Evolutionary conservation across 768 basidiomycete species (phyloP), one percentile per base, ranked within the genome.

Genomic region (Daedaleopsis sinensis): DNA sequence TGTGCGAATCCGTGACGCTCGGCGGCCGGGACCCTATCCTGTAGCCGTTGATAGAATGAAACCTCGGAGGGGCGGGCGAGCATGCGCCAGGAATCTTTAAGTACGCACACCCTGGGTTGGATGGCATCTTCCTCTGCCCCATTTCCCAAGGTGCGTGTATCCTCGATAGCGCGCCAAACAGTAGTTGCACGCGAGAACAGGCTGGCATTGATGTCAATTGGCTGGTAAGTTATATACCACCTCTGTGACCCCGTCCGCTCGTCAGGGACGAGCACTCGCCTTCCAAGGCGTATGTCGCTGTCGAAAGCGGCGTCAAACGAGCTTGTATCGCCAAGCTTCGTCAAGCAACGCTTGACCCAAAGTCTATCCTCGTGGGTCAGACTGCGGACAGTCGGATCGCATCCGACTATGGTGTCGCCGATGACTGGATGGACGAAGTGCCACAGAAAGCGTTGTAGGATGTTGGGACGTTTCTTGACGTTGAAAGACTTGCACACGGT

Each of bases 21-120:
- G 5, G 44, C 57, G 2, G 38, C 32, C 4, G 57, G 36, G 9
- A 51, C 55, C 32, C 3, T 49, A 7, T 9, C 16, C 13, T 38
- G 23, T 0, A 63, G 38, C 1, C 53, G 60, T 24, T 42, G n/a
- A 38, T 63, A 61, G 42, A 55, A 58, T 1, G 18, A 15, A 1
- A 52, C 32, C 32, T 66, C 65, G 2, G 62, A 27, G 13, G 18
- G 19, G 2, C 54, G 46, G 11, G 48, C 38, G 1, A 58, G 36
- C 46, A 58, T 58, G 0, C 65, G 52, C 65, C 65, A 66, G 0
- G 62, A 47, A 1, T 63, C 65, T 50, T 66, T 66, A 38, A 63
- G 21, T 19, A 61, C 49, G 23, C 37, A 24, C 15, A 52, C 39
- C 7, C 27, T 32, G 3, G 27, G n/a, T n/a, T n/a, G 27, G 37